phyloP scores from a whole-genome alignment of 2,329 filamentous ascomycete species.

The Cercospora sp. region DNA sequence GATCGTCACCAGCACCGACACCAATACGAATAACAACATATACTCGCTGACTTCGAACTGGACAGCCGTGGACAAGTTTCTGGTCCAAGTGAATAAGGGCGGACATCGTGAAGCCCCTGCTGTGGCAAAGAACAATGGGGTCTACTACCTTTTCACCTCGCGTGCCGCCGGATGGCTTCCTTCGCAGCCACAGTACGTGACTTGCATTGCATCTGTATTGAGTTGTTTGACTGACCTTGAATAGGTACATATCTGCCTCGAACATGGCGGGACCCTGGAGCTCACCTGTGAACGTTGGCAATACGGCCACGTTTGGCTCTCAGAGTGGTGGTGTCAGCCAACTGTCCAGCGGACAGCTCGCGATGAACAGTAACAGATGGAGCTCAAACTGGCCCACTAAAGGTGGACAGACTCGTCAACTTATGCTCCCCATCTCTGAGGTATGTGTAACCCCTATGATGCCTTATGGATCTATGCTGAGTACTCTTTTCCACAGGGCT shows the following conservation, averaged over 20 bases:
- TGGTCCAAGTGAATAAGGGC: slow-evolving; percentile 22
- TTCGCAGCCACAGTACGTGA: slow-evolving; percentile 17
- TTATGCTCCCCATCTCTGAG: slow-evolving; percentile 23
- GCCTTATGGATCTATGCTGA: not conserved
- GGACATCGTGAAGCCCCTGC: slow-evolving; percentile 26
- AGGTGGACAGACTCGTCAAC: slow-evolving; percentile 22
- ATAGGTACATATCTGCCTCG: slow-evolving; percentile 18
- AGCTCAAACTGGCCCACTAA: slow-evolving; percentile 23
- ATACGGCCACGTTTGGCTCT: slow-evolving; percentile 24
- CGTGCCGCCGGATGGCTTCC: slow-evolving; percentile 29
- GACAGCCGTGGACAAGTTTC: slow-evolving; percentile 21
- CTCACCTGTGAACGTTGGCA: slow-evolving; percentile 21
- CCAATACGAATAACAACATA: slow-evolving; percentile 29
- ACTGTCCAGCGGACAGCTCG: slow-evolving; percentile 14
- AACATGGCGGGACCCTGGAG: slow-evolving; percentile 25
- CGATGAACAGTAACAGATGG: slow-evolving; percentile 26
- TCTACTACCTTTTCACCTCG: slow-evolving; percentile 28
- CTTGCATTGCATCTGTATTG: no score
- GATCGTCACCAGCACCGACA: slow-evolving; percentile 25
- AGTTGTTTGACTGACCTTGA: not conserved
- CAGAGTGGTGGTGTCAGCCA: slow-evolving; percentile 25
- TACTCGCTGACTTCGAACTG: slow-evolving; percentile 27
- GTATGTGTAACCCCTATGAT: not conserved
- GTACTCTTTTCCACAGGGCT: slow-evolving; percentile 16
- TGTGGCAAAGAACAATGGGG: slow-evolving; percentile 20